phyloP scores from a whole-genome alignment of 2,329 filamentous ascomycete genomes.

The Phoma herbarum region DNA sequence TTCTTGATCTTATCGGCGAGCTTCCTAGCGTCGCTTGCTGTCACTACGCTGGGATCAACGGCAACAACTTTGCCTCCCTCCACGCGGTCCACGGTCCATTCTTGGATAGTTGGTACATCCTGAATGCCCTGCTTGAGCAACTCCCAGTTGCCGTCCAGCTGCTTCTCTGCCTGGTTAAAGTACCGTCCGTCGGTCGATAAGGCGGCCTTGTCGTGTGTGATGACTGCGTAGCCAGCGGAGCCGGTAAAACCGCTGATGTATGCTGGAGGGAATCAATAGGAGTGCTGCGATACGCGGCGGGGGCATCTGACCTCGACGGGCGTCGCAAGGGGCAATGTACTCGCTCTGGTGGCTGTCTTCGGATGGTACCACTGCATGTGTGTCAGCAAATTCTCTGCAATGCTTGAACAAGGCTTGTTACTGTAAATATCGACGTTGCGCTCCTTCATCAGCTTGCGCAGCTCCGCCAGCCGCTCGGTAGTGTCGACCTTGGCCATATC shows the following conservation, averaged over 20 bases:
- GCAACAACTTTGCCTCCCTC: conserved; percentile 86
- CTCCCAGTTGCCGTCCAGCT: conserved; percentile 90
- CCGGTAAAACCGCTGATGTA: conserved; percentile 95
- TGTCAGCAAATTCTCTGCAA: conserved; percentile 51
- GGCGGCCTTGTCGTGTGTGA: conserved; percentile 85
- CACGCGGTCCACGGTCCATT: conserved; percentile 90
- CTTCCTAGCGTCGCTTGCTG: conserved; percentile 75
- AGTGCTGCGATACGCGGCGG: conserved; percentile 27
- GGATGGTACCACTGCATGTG: conserved; percentile 80
- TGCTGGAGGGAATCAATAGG: conserved; percentile 57
- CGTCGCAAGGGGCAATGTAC: conserved; percentile 97
- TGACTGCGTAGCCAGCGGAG: conserved; percentile 90
- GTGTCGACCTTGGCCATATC: conserved; percentile 85
- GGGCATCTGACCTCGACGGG: conserved; percentile 69
- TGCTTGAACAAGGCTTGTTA: conserved; percentile 54
- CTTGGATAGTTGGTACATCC: conserved; percentile 96
- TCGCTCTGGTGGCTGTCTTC: conserved; percentile 98
- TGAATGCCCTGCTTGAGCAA: conserved; percentile 92
- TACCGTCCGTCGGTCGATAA: conserved; percentile 96
- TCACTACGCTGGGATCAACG: conserved; percentile 88
- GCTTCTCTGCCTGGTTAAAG: conserved; percentile 93
- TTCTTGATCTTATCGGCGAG: conserved; percentile 87
- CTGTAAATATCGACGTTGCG: conserved; percentile 90
- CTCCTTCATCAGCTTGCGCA: conserved; percentile 87
- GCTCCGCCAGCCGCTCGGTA: conserved; percentile 74